A percentile compares a stretch with the other conserved stretches of the same genome.
phyloP scores from a whole-genome alignment of 306 rosid species.

The Calophaca sinica region DNA sequence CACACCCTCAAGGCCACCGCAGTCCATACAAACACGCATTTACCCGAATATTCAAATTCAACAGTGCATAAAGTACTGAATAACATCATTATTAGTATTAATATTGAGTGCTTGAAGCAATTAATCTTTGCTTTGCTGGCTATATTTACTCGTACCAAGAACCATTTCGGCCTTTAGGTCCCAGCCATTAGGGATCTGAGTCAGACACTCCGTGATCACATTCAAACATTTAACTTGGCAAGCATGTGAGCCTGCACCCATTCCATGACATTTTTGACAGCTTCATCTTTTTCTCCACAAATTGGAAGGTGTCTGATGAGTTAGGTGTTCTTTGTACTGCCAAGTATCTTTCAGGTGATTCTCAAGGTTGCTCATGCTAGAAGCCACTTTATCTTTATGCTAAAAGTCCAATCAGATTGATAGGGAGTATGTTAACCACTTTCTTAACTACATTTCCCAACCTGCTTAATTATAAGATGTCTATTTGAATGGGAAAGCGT shows the following conservation, averaged over 20 bases:
- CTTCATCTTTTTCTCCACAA: constrained; percentile 21
- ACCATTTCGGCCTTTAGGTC: no score
- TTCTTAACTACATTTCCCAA: no score
- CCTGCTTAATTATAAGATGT: no score
- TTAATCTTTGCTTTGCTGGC: no score
- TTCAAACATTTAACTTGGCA: constrained; percentile 23
- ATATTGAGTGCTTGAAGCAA: no score
- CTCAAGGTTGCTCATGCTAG: constrained; percentile 20
- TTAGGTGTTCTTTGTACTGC: constrained; percentile 1
- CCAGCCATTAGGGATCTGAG: no score
- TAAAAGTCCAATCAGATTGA: not conserved
- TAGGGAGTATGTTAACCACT: not conserved
- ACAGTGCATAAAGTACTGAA: not conserved
- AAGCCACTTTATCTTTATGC: constrained; percentile 2
- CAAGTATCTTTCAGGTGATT: constrained; percentile 18
- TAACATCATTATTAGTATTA: not conserved
- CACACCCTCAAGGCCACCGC: no score
- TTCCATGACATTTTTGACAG: constrained; percentile 26
- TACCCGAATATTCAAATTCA: no score
- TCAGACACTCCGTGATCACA: not conserved
- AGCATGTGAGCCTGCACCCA: constrained; percentile 39
- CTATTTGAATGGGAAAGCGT: no score
- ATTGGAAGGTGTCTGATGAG: not conserved
- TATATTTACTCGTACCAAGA: no score
- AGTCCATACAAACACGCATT: no score